A percentile compares a stretch with the other conserved stretches of the same genome.
Evolutionary conservation across 1,139 yeast species (phyloP).

Genomic region (Yamadazyma songkhlaensis): DNA sequence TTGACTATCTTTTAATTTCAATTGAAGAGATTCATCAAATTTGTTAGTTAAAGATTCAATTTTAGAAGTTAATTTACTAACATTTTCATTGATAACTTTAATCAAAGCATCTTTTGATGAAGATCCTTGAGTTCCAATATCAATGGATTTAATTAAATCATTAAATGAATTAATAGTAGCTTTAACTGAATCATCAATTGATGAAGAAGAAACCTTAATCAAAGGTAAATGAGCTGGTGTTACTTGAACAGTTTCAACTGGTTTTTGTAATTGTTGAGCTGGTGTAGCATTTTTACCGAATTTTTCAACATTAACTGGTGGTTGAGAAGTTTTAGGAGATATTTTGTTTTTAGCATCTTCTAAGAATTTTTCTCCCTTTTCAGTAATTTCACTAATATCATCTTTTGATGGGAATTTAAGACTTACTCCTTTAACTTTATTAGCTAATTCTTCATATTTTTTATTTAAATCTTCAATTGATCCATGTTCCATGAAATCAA

Average conservation of each 20-base stretch:
- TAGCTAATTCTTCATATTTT: slow-evolving; percentile 18
- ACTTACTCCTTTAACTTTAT: slow-evolving; percentile 18
- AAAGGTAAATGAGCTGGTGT: slow-evolving; percentile 35
- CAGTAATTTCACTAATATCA: slow-evolving; percentile 32
- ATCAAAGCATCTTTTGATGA: slow-evolving; percentile 28
- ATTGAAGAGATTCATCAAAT: slow-evolving; percentile 41
- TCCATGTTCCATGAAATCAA: slow-evolving; percentile 40
- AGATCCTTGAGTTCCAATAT: slow-evolving; percentile 32
- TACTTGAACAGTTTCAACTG: slow-evolving; percentile 37
- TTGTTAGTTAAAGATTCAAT: slow-evolving; percentile 35
- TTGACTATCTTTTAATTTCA: slow-evolving; percentile 38
- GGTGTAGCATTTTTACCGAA: slow-evolving; percentile 28
- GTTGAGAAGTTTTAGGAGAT: slow-evolving; percentile 4
- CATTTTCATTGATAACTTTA: slow-evolving; percentile 29
- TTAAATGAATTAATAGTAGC: slow-evolving; percentile 51
- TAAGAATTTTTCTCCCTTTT: slow-evolving; percentile 33
- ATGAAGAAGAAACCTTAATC: slow-evolving; percentile 23
- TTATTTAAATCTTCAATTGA: slow-evolving; percentile 31
- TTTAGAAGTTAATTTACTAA: slow-evolving; percentile 30
- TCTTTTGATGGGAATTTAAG: slow-evolving; percentile 32
- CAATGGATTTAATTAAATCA: slow-evolving; percentile 49
- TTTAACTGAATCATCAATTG: slow-evolving; percentile 46
- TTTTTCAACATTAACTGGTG: slow-evolving; percentile 11
- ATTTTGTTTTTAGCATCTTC: slow-evolving; percentile 38
- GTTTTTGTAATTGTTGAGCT: slow-evolving; percentile 45